These are phyloP conservation scores for Fusarium tricinctum DNA, from an alignment of 2,329 filamentous ascomycete genomes.

Conservation along the genomic window DNA sequence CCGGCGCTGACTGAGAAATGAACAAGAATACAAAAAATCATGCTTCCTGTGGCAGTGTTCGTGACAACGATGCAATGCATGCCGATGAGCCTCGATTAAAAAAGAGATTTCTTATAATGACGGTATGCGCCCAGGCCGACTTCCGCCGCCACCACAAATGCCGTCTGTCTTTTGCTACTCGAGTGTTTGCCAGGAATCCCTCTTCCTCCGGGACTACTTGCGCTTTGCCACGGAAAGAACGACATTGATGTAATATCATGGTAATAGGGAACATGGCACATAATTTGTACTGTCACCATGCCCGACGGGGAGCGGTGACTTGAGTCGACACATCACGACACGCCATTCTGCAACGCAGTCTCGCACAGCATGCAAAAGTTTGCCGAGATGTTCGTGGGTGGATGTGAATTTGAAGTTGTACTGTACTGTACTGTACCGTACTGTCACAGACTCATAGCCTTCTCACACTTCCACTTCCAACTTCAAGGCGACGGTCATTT, in stretches of 20 bases:
- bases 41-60: conserved; percentile 36
- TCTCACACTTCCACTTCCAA: conserved; percentile 16
- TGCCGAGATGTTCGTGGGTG: conserved; percentile 25
- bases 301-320: conserved; percentile 4
- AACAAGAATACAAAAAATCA: conserved; percentile 9
- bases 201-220: conserved; percentile 14
- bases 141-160: conserved; percentile 29
- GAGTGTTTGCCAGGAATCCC: conserved; percentile 17
- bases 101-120: conserved; percentile 3
- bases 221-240: conserved; percentile 28
- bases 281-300: conserved; percentile 2
- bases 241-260: conserved; percentile 8
- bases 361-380: conserved; percentile 36
- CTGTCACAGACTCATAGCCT: conserved; percentile 20
- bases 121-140: conserved; percentile 13
- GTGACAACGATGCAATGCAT: conserved; percentile 27
- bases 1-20: conserved; percentile 16
- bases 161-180: conserved; percentile 2
- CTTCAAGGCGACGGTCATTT: conserved; percentile 25
- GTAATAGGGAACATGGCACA: conserved; percentile 5
- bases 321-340: conserved; percentile 33
- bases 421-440: conserved; percentile 2
- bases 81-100: conserved; percentile 11
- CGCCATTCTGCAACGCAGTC: conserved; percentile 26
- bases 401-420: conserved; percentile 26